Base-by-base conservation (phyloP, 2,329 filamentous ascomycete genomes). In the Volutella citrinella region DNA sequence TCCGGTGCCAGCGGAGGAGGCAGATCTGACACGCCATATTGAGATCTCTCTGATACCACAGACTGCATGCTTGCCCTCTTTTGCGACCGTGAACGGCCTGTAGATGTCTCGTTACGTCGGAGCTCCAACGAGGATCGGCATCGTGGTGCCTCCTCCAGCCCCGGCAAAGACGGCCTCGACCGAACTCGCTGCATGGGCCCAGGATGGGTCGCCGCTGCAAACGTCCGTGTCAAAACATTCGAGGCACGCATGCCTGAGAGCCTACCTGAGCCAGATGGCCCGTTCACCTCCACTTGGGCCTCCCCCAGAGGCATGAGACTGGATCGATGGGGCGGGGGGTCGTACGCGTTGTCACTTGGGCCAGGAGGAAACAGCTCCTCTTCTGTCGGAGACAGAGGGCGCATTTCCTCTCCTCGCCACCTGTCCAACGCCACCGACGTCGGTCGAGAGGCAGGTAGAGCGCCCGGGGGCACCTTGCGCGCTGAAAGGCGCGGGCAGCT, bases 381-480 rank as follows among this genome's bases (percentile, higher is more conserved):
- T 16, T 45, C 46, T 16, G 23, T 27, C 2, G 36, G 35, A 6
- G 43, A 34, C 12, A 27, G 31, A 4, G 31, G 24, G 8, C 31
- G 38, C 10, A 39, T 49, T 17, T 54, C 50, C 19, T 51, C 48
- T 13, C n/a, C n/a, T n/a, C n/a, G n/a, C n/a, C n/a, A n/a, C n/a
- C n/a, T n/a, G n/a, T n/a, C n/a, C n/a, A n/a, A n/a, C n/a, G n/a
- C 72, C 28, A 74, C 67, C 2, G 75, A 79, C 9, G 78, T 55
- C 3, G 74, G 72, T 6, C 73, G 65, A 3, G 72, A 66, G 38
- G 70, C 64, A 17, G 65, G 56, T 23, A 77, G 54, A 1, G 68
- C 61, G 2, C 70, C 68, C 3, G 74, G 70, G 3, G 70, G 45
- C 25, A 40, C 28, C 33, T 49, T 52, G n/a, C 52, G 52, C 18